These are phyloP conservation scores for Marvania coccoides DNA, from an alignment of 139 green algal species.

Conservation along the genomic window DNA sequence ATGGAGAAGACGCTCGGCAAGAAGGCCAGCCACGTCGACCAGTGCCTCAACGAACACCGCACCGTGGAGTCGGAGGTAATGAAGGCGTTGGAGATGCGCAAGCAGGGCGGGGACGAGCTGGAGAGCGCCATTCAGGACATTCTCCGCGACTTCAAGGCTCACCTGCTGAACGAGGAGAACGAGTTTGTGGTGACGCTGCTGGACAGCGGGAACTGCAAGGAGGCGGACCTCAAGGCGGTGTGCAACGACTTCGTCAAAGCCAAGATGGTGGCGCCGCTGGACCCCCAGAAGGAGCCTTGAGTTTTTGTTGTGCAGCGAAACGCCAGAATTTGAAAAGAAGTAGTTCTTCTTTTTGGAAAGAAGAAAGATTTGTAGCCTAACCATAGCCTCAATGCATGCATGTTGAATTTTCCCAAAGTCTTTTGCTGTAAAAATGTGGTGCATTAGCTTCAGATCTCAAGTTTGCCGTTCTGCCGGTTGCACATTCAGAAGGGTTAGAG, in stretches of 20 bases:
- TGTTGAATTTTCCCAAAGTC: no score
- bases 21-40: neutral
- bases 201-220: neutral
- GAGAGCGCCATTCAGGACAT: neutral
- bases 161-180: slow-evolving; percentile 20
- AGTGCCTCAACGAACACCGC: neutral
- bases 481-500: no score
- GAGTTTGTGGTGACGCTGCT: slow-evolving; percentile 9
- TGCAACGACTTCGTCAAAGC: neutral
- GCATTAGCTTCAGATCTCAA: no score
- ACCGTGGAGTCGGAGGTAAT: slow-evolving; percentile 5
- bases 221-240: neutral
- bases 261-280: slow-evolving; percentile 17
- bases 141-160: neutral
- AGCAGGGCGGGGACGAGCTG: slow-evolving; percentile 17
- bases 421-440: no score
- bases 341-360: no score
- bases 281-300: no score
- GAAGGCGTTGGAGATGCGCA: slow-evolving; percentile 13
- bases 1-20: slow-evolving; percentile 5
- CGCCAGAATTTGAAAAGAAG: no score
- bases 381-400: no score
- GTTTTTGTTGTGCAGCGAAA: no score
- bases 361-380: no score
- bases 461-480: no score